Base-by-base conservation (phyloP, 441 rosid species). In the Populus hybrid region DNA sequence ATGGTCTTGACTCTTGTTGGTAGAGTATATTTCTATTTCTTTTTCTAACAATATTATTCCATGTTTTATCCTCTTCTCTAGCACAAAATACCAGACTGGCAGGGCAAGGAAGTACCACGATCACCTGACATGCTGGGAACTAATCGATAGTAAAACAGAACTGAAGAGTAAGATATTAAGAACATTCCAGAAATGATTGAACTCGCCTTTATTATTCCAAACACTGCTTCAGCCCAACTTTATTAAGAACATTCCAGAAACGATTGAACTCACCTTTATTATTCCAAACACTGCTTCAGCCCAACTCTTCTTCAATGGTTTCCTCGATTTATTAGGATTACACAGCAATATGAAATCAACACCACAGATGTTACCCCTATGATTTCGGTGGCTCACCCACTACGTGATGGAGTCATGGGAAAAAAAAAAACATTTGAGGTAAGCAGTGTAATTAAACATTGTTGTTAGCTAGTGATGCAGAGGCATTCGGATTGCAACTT, bases 381-480 rank as follows among this genome's bases (percentile, higher is more conserved):
- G 98, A 85, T 95, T 95, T 80, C 89, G 87, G 81, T 95, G 99
- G 83, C 99, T 95, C 76, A 95, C 89, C 99, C 99, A 95, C 99
- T 95, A 83, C n/a, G 46, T 26, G 46, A 81, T 66, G 11, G 67
- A 67, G 32, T 20, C 30, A 42, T 8, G 2, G 50, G 64, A 12
- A 59, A 67, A 35, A 38, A 23, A 8, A 35, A 10, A 94, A 71
- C 97, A 95, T 97, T 38, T 28, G 12, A 30, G 7, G 42, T 35
- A 57, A 69, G 81, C 35, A 40, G 34, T 7, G 11, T 2, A 54
- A 20, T 36, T 8, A 18, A n/a, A 10, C 98, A 0, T 95, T 23
- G 28, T 38, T 30, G 20, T n/a, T 36, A 57, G 64, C 28, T 36
- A 67, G 64, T 68, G 42, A 68, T 32, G 7, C 78, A 65, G 69